Percentiles rank a stretch among this genome's conserved stretches.
These are phyloP conservation scores for Corniculantispora saksenae DNA, from an alignment of 2,329 filamentous ascomycete species.

Conservation along the genomic window DNA sequence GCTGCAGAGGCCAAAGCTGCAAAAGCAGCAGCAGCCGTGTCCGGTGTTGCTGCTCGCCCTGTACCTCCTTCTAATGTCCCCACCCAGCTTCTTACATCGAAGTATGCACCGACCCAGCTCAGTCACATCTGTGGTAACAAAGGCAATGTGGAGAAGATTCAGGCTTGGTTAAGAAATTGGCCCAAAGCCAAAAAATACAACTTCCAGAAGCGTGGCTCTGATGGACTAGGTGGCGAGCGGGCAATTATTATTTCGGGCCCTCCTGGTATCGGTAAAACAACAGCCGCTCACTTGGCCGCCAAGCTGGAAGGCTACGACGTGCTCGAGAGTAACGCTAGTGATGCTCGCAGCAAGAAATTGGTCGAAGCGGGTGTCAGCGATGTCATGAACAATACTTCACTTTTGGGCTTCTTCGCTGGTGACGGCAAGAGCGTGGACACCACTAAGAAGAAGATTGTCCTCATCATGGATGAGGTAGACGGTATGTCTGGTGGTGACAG, in stretches of 20 bases:
- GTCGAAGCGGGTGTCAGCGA: constrained; percentile 87
- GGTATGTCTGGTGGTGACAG: constrained; percentile 98
- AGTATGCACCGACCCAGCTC: constrained; percentile 85
- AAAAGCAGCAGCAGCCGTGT: constrained; percentile 40
- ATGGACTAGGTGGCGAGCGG: constrained; percentile 79
- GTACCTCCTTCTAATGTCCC: constrained; percentile 39
- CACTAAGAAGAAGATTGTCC: constrained; percentile 86
- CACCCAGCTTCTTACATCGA: constrained; percentile 84
- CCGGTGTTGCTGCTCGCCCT: constrained; percentile 24
- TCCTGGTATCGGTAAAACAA: constrained; percentile 96
- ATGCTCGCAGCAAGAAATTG: constrained; percentile 92
- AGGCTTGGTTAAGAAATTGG: constrained; percentile 84
- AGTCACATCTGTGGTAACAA: constrained; percentile 97
- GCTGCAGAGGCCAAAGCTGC: constrained; percentile 54
- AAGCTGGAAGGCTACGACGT: constrained; percentile 92
- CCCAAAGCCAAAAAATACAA: constrained; percentile 73
- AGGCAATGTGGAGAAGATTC: constrained; percentile 81
- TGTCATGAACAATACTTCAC: constrained; percentile 88
- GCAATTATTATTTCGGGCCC: constrained; percentile 96
- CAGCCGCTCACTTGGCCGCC: constrained; percentile 89
- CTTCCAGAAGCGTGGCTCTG: constrained; percentile 80
- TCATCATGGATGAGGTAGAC: constrained; percentile 99
- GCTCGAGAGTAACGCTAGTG: constrained; percentile 93
- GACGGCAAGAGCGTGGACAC: constrained; percentile 78
- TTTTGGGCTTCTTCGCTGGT: constrained; percentile 86